phyloP scores from a whole-genome alignment of 1,284 basidiomycete genomes.

The Ustilago shanxiensis region DNA sequence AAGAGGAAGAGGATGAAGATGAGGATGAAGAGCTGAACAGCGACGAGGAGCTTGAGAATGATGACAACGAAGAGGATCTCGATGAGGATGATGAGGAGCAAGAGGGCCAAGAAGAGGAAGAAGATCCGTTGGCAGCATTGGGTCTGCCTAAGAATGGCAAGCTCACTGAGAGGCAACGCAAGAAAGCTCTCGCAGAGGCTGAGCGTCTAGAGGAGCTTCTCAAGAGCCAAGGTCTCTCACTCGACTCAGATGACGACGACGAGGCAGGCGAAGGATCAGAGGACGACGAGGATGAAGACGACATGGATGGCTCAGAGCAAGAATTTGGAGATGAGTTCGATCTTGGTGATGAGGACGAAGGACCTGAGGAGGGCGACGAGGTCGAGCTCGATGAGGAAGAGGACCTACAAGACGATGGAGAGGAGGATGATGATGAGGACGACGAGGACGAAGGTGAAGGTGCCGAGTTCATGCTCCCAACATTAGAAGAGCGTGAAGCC shows the following conservation, averaged over 20 bases:
- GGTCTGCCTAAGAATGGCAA: constrained; percentile 63
- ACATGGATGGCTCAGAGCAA: constrained; percentile 53
- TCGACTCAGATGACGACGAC: constrained; percentile 56
- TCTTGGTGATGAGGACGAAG: constrained; percentile 34
- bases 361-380: constrained; percentile 49
- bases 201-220: constrained; percentile 68
- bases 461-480: constrained; percentile 80
- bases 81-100: constrained; percentile 67
- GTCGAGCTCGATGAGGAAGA: constrained; percentile 39
- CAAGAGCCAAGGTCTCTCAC: constrained; percentile 65
- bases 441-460: constrained; percentile 71
- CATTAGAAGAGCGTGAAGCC: constrained; percentile 82
- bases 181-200: constrained; percentile 67
- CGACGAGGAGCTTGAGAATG: constrained; percentile 65
- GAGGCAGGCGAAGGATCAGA: constrained; percentile 28
- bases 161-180: constrained; percentile 63
- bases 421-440: constrained; percentile 70
- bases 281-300: constrained; percentile 41
- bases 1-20: constrained; percentile 69
- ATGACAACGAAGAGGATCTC: constrained; percentile 41
- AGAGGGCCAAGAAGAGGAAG: constrained; percentile 39
- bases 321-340: constrained; percentile 57
- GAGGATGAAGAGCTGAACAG: constrained; percentile 40
- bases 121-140: constrained; percentile 48
- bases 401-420: constrained; percentile 62